phyloP scores from a whole-genome alignment of 495 filamentous ascomycete species.

The Tuber brumale region DNA sequence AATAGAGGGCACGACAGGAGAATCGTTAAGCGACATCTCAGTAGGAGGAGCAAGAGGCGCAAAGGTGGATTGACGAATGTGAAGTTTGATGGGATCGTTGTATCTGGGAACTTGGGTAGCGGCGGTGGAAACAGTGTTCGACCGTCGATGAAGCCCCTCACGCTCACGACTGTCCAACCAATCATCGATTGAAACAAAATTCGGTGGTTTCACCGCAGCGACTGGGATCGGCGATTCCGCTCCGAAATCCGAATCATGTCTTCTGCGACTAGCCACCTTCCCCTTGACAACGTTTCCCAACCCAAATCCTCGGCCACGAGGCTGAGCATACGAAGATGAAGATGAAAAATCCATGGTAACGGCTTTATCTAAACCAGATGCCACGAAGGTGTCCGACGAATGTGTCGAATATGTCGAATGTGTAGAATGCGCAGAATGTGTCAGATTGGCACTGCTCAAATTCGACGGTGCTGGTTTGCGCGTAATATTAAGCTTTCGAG shows the following conservation, averaged over 20 bases:
- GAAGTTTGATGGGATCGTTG: constrained; percentile 21
- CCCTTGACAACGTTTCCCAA: constrained; percentile 37
- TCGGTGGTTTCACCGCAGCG: constrained; percentile 29
- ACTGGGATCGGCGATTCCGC: constrained; percentile 20
- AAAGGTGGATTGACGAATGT: constrained; percentile 38
- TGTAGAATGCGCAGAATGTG: neutral
- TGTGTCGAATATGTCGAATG: constrained; percentile 1
- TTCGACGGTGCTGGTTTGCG: constrained; percentile 26
- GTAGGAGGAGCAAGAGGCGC: constrained; percentile 30
- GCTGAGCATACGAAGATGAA: neutral
- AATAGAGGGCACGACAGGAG: constrained; percentile 19
- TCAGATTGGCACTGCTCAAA: constrained; percentile 20
- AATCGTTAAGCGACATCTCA: constrained; percentile 11
- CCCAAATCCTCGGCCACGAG: constrained; percentile 23
- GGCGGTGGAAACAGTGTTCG: constrained; percentile 29
- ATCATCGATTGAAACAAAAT: constrained; percentile 40
- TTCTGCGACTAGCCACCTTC: constrained; percentile 28
- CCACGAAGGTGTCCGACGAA: neutral
- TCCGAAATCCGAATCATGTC: neutral
- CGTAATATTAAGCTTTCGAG: constrained; percentile 15
- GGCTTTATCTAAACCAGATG: neutral
- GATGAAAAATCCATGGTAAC: neutral
- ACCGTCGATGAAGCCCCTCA: constrained; percentile 32
- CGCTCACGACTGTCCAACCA: constrained; percentile 37
- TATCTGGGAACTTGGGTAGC: constrained; percentile 26